Evolutionary conservation across 2,329 filamentous ascomycete genomes (phyloP), one percentile per base, ranked within the genome.

Genomic region (Cladosporium colombiae): DNA sequence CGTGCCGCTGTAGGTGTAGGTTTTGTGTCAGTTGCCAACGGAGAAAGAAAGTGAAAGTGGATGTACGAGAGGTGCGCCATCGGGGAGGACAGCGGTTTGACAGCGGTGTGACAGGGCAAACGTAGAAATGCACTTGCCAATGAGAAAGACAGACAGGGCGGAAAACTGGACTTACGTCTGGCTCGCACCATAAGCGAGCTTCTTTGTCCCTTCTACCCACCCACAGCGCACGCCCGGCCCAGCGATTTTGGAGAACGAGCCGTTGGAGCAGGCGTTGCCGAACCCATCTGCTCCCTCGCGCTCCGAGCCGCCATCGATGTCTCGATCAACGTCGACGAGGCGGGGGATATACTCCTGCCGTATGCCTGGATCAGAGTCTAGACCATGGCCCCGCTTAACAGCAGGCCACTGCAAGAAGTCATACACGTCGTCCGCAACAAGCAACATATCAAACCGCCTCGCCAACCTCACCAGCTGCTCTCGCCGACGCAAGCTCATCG

Each of bases 391-490:
- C 18, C 21, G 18, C 16, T n/a, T 33, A 13, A 8, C 52, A 8
- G 81, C 72, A 2, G 86, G 85, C 92, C 93, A 97, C 75, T 93
- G 91, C 5, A 98, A 83, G 70, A 94, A 90, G 76, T 98, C 94
- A 75, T 99, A 99, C 11, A 98, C 93, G 76, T 99, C 95, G 79
- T 98, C 94, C 58, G 87, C 87, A 31, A 97, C 84, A 64, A 97
- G 79, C n/a, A 98, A 84, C 7, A 91, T 92, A 76, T 98, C 89
- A 75, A 90, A 87, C 66, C 88, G 82, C 65, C 94, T 85, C 0
- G 94, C 94, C 7, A 97, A 78, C n/a, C 82, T 81, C 27, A 98
- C 88, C 4, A 98, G 83, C 13, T 81, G 81, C 68, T 88, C 80
- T 3, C 95, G 86, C 31, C 90, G 85, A 21, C 78, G 75, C 3